Evolutionary conservation across 2,329 filamentous ascomycete genomes (phyloP), one percentile per base, ranked within the genome.

Genomic region (Apiospora koreana): DNA sequence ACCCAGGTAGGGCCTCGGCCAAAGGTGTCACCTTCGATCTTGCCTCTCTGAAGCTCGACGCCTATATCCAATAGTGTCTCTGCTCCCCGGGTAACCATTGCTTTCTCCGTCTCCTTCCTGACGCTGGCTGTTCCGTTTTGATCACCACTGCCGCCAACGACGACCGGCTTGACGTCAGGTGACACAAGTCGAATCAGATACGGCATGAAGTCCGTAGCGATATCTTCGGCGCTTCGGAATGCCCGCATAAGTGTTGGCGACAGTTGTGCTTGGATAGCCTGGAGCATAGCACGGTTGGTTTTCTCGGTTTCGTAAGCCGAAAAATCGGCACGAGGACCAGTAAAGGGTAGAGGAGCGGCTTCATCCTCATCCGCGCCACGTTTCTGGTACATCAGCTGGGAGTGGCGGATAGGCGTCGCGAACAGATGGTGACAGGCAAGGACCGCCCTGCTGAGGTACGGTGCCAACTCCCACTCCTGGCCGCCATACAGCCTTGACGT

Each of bases 341-440:
- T 89, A 78, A 98, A 98, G 1, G 95, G 94, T 43, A 92, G 81
- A 0, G 87, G 85, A 38, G 88, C 86, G 21, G 83, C 83, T 2
- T 82, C 81, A 16, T 87, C 86, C n/a, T 85, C 85, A 8, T 79
- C 81, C 16, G 83, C 83, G 31, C 76, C 81, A 1, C 83, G 85
- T 79, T 80, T 83, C 66, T 87, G 84, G 70, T 83, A 84, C 45
- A 79, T 79, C 65, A 80, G 71, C 70, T 79, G 81, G 66, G 80
- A 76, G 73, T 85, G 85, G 69, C 86, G 86, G 45, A 86, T 86
- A 35, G 92, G 89, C 0, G 93, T 92, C 3, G 95, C 93, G 77
- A 99, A 99, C 16, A 99, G 87, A 77, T 94, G 87, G 79, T 99
- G 97, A 77, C 97, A 98, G 3, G 94, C 96, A 1, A 98, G 87